Evolutionary conservation across 805 yeast species (phyloP).

Genomic region (Yarrowia osloensis): DNA sequence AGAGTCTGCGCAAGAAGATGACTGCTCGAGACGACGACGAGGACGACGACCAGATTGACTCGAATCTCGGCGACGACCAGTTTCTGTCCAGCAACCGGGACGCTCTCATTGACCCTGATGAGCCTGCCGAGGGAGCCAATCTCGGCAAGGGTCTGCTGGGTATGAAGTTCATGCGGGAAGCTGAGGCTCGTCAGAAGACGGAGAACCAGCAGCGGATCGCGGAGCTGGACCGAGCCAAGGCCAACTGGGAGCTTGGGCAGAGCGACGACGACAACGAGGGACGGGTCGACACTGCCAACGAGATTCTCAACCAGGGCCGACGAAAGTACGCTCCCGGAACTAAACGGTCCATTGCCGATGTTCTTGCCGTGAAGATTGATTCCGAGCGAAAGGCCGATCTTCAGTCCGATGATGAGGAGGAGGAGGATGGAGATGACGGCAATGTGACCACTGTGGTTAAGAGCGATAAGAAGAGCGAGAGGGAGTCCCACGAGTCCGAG

Average conservation of each 20-base stretch:
- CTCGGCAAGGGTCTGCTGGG: slow-evolving; percentile 87
- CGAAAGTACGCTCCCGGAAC: slow-evolving; percentile 73
- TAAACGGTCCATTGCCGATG: slow-evolving; percentile 42
- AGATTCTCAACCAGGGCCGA: slow-evolving; percentile 69
- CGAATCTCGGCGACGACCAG: slow-evolving; percentile 47
- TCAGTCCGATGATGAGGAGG: slow-evolving; percentile 23
- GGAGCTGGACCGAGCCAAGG: slow-evolving; percentile 53
- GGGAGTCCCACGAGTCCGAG: neutral
- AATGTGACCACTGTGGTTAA: neutral
- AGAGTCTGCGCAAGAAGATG: slow-evolving; percentile 69
- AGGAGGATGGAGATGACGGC: neutral
- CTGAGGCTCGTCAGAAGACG: slow-evolving; percentile 67
- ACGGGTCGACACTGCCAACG: slow-evolving; percentile 47
- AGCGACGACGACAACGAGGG: slow-evolving; percentile 44
- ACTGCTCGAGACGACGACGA: slow-evolving; percentile 59
- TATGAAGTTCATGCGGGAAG: slow-evolving; percentile 95
- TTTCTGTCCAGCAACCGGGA: slow-evolving; percentile 41
- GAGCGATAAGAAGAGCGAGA: neutral
- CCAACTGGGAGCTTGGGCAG: slow-evolving; percentile 46
- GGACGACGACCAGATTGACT: slow-evolving; percentile 47
- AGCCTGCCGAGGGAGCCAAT: slow-evolving; percentile 41
- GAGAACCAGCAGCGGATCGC: slow-evolving; percentile 59
- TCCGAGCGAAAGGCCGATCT: slow-evolving; percentile 34
- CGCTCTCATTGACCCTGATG: slow-evolving; percentile 35
- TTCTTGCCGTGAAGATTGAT: slow-evolving; percentile 35